These are phyloP conservation scores for Penicillium sp. DNA, from an alignment of 2,329 filamentous ascomycete species.

Conservation along the genomic window DNA sequence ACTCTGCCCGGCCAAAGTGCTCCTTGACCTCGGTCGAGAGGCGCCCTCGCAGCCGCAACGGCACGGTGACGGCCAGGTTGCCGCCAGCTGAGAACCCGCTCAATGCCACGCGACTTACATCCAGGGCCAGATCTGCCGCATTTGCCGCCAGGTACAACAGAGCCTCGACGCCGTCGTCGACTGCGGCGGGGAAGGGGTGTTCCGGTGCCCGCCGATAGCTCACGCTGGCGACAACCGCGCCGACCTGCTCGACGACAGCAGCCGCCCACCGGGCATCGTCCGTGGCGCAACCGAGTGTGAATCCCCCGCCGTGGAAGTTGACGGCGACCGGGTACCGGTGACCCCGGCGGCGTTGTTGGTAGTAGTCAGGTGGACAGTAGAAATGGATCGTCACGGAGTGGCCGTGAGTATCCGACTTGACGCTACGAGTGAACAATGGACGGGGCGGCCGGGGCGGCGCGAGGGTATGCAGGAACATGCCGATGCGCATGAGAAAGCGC, in stretches of 20 bases:
- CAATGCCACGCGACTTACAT: constrained; percentile 59
- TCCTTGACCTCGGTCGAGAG: constrained; percentile 26
- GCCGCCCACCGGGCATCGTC: constrained; percentile 64
- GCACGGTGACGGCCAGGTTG: constrained; percentile 64
- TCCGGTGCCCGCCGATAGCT: constrained; percentile 65
- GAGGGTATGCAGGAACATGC: constrained; percentile 68
- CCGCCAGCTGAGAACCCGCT: constrained; percentile 66
- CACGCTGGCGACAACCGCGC: constrained; percentile 62
- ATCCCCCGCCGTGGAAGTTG: constrained; percentile 67
- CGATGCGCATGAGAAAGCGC: constrained; percentile 68
- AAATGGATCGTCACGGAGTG: constrained; percentile 60
- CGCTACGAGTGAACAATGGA: constrained; percentile 60
- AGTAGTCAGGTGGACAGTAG: constrained; percentile 57
- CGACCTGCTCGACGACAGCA: constrained; percentile 57
- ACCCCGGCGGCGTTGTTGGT: constrained; percentile 35
- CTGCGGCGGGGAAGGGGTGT: constrained; percentile 62
- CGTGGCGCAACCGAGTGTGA: constrained; percentile 60
- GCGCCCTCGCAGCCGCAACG: constrained; percentile 56
- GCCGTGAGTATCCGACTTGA: constrained; percentile 55
- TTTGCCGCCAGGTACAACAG: constrained; percentile 60
- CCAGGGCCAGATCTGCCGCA: constrained; percentile 58
- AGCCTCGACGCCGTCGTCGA: constrained; percentile 65
- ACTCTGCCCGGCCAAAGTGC: constrained; percentile 34
- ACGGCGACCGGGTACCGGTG: constrained; percentile 60
- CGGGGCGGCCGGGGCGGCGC: constrained; percentile 62